Percentiles rank a stretch among this genome's conserved stretches.
Conservation (phyloP, 352 stramenopile species). For the Phytophthora uliginosa region DNA sequence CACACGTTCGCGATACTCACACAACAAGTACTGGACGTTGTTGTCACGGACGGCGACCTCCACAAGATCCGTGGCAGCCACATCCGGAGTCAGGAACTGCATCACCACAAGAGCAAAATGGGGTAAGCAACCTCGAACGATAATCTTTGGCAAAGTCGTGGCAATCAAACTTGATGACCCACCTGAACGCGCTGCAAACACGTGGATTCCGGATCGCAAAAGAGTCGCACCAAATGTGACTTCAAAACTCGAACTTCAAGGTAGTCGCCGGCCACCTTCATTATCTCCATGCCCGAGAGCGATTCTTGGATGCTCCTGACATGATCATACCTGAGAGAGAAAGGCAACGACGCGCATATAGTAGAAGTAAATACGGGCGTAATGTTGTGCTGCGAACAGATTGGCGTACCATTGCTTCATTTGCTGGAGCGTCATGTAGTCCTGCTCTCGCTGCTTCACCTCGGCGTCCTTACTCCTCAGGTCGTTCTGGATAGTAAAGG, state of each 20-base stretch:
- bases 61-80: slow-evolving; percentile 56
- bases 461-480: slow-evolving; percentile 74
- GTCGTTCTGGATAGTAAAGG: slow-evolving; percentile 54
- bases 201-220: slow-evolving; percentile 67
- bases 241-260: slow-evolving; percentile 70
- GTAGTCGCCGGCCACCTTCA: slow-evolving; percentile 62
- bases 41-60: slow-evolving; percentile 69
- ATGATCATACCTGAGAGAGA: slow-evolving; percentile 62
- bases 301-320: slow-evolving; percentile 64
- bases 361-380: too few relatives aligned
- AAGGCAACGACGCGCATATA: too few relatives aligned
- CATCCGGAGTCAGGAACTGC: slow-evolving; percentile 14
- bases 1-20: slow-evolving; percentile 71
- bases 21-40: slow-evolving; percentile 63
- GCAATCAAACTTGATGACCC: background rate
- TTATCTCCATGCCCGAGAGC: slow-evolving; percentile 68
- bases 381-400: too few relatives aligned
- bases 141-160: background rate
- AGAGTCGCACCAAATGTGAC: slow-evolving; percentile 62
- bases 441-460: slow-evolving; percentile 79
- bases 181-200: slow-evolving; percentile 72
- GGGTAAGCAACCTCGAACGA: background rate
- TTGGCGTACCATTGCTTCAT: slow-evolving; percentile 79
- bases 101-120: background rate
- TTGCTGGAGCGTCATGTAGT: slow-evolving; percentile 73